phyloP scores from a whole-genome alignment of 1,139 yeast species.

The Pneumocystis wakefieldiae region DNA sequence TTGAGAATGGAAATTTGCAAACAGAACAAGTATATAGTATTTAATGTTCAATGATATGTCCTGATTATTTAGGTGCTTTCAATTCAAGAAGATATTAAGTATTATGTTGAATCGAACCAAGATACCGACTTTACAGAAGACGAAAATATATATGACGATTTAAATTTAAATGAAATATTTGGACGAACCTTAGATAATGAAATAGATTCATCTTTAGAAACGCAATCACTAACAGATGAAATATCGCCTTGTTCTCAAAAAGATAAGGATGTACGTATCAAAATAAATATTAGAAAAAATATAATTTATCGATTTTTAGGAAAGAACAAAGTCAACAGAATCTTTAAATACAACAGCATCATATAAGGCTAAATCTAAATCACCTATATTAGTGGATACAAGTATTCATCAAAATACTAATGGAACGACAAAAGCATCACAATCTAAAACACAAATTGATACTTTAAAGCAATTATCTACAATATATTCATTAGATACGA shows the following conservation, averaged over 20 bases:
- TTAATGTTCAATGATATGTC: slow-evolving; percentile 21
- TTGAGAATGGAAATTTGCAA: slow-evolving; percentile 73
- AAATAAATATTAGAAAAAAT: neutral
- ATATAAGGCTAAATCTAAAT: slow-evolving; percentile 12
- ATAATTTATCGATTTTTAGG: neutral
- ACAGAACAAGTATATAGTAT: slow-evolving; percentile 65
- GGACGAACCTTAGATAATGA: slow-evolving; percentile 18
- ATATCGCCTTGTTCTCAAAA: neutral
- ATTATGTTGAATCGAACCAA: slow-evolving; percentile 87
- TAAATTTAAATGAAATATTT: slow-evolving; percentile 47
- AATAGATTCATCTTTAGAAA: slow-evolving; percentile 14
- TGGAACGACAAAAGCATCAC: slow-evolving; percentile 18
- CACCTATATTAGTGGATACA: slow-evolving; percentile 12
- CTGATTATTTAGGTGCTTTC: neutral
- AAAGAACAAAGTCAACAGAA: slow-evolving; percentile 11
- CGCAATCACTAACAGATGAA: neutral
- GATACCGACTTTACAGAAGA: slow-evolving; percentile 95
- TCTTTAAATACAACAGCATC: slow-evolving; percentile 12
- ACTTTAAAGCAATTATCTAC: slow-evolving; percentile 1
- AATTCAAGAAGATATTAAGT: slow-evolving; percentile 61
- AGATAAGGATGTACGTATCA: neutral
- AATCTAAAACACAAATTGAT: slow-evolving; percentile 9
- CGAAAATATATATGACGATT: slow-evolving; percentile 80
- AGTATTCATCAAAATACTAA: slow-evolving; percentile 12
- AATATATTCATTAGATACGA: slow-evolving; percentile 8